phyloP scores from a whole-genome alignment of 768 basidiomycete species.

The Kockovaella imperatae region DNA sequence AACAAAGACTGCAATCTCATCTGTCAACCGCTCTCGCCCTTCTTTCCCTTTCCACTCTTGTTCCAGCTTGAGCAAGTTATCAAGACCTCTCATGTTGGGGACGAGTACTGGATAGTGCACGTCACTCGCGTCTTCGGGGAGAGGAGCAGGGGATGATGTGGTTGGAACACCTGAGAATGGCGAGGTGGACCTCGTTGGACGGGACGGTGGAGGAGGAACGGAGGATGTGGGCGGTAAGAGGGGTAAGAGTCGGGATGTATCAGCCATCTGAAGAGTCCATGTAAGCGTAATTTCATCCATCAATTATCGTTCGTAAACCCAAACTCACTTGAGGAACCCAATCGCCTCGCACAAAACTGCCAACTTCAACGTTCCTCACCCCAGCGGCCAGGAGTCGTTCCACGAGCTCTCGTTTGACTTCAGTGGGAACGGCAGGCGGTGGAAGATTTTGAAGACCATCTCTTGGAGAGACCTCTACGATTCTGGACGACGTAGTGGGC shows the following conservation, averaged over 20 bases:
- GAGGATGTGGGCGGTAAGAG: constrained; percentile 43
- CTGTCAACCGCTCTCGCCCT: constrained; percentile 51
- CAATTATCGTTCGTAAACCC: constrained; percentile 46
- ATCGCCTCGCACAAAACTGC: constrained; percentile 86
- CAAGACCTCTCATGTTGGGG: constrained; percentile 70
- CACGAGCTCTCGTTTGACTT: constrained; percentile 71
- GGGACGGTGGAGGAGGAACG: neutral
- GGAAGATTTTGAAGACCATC: constrained; percentile 86
- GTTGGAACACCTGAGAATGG: constrained; percentile 3
- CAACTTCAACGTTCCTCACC: constrained; percentile 63
- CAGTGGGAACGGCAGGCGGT: constrained; percentile 60
- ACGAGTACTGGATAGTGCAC: constrained; percentile 70
- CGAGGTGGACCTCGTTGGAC: neutral
- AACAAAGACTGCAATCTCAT: constrained; percentile 84
- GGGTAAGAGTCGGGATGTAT: neutral
- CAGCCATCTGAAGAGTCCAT: neutral
- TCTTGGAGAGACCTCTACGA: constrained; percentile 84
- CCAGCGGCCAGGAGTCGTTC: constrained; percentile 65
- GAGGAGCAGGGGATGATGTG: neutral
- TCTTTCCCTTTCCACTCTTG: constrained; percentile 42
- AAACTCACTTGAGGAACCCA: constrained; percentile 76
- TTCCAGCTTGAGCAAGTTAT: constrained; percentile 59
- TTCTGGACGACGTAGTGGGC: too few relatives aligned
- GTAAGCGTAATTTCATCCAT: constrained; percentile 29
- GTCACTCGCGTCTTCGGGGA: constrained; percentile 20